Conservation (phyloP, 768 basidiomycete genomes). For the Lactarius sp. region DNA sequence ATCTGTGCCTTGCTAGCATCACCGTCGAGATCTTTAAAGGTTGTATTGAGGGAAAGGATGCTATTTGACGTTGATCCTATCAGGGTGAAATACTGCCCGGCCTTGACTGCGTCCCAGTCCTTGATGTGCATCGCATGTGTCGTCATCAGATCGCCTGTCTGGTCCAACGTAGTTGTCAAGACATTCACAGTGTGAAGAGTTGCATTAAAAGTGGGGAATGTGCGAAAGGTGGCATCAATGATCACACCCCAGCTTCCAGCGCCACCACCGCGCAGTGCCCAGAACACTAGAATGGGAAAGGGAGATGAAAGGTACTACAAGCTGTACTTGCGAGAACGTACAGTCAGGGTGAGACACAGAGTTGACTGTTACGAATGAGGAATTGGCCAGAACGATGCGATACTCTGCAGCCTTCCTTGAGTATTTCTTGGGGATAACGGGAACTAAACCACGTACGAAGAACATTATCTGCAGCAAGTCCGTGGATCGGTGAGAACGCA, state of each 20-base stretch:
- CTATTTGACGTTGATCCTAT: slow-evolving; percentile 15
- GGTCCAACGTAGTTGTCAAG: slow-evolving; percentile 33
- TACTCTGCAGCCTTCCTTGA: slow-evolving; percentile 2
- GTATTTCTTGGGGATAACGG: no score
- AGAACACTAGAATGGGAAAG: slow-evolving; percentile 23
- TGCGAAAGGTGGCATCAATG: slow-evolving; percentile 35
- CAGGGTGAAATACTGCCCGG: slow-evolving; percentile 31
- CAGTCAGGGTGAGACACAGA: slow-evolving; percentile 8
- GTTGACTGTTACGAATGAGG: background rate
- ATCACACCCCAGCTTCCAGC: slow-evolving; percentile 38
- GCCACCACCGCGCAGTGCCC: slow-evolving; percentile 25
- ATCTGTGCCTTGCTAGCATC: slow-evolving; percentile 20
- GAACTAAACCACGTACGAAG: slow-evolving; percentile 20
- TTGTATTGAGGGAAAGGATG: slow-evolving; percentile 18
- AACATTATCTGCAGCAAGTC: slow-evolving; percentile 29
- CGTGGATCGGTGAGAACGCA: slow-evolving; percentile 25
- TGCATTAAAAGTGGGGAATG: slow-evolving; percentile 34
- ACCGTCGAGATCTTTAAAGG: slow-evolving; percentile 26
- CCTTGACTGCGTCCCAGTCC: slow-evolving; percentile 6
- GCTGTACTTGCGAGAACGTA: background rate
- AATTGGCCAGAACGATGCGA: slow-evolving; percentile 14
- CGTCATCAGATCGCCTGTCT: slow-evolving; percentile 36
- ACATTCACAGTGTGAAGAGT: slow-evolving; percentile 30
- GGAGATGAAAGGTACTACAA: background rate
- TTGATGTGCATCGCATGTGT: slow-evolving; percentile 22